Base-by-base conservation (phyloP, 176 grass and related monocot genomes). In the Avena atlantica region DNA sequence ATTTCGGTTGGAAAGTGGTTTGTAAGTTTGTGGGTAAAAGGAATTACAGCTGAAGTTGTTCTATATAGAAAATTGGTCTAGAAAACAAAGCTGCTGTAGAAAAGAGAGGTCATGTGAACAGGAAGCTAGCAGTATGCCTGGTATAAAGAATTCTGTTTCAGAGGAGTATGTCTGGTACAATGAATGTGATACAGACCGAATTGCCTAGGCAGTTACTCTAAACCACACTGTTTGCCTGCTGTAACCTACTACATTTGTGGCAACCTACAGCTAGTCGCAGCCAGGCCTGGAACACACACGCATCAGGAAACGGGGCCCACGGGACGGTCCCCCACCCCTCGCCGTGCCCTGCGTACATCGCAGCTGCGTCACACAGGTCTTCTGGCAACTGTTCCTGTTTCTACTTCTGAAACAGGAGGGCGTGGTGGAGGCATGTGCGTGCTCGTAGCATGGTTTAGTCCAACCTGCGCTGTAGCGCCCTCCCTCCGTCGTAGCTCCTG, bases 221-320 rank as follows among this genome's bases (percentile, higher is more conserved):
- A 80, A 80, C 53, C 69, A 61, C 63, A 80, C 76, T 80, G 76
- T 80, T 79, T 80, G 85, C 77, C 85, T 60, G 76, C 37, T 50
- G 71, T 65, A 76, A 49, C 83, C 56, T 52, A 34, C 31, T 34
- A 76, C 45, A 29, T 1, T 34, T 50, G 70, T 10, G 82, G 69
- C 37, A 84, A 81, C 59, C 60, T 48, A 42, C 6, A 48, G 11
- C 20, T 12, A 13, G 27, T 9, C 6, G 62, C 44, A 34, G 58
- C 15, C 17, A 34, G 31, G 2, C 31, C 17, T 76, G n/a, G n/a
- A n/a, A 74, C 48, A 29, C 31, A 74, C 3, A 34, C 40, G 0
- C 40, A 42, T 42, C 40, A 42, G 40, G 40, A 60, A 84, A 25
- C 12, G 50, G 78, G 78, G 12, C 49, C 49, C 49, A 3, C 49